Base-by-base conservation (phyloP, 805 yeast species). In the Teunomyces kruisii region DNA sequence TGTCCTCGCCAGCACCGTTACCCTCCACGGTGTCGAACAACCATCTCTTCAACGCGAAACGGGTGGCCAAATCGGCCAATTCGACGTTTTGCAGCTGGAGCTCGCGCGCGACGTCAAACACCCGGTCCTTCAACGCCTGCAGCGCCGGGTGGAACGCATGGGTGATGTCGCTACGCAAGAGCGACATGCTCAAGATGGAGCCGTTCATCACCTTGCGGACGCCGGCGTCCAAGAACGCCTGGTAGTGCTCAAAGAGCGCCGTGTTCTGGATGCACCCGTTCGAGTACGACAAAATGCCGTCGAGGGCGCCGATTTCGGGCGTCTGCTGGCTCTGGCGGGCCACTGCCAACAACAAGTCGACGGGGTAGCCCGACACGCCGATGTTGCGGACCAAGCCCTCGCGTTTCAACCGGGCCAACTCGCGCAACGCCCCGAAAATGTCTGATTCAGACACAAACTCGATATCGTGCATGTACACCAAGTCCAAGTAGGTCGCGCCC, bases 341-440 rank as follows among this genome's bases (percentile, higher is more conserved):
- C 12, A 87, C 70, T 22, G 75, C 52, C 47, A 77, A 76, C 39
- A 91, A 66, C 48, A 79, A 83, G 14, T 80, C 81, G 17, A 92
- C 83, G 0, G 97, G 97, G 57, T 88, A 90, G 0, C 97, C 97
- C 12, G 94, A 83, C 30, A 89, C 66, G 8, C 98, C 97, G 49
- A 91, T 75, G 52, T 82, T 72, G 30, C 62, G 70, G 39, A 88
- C 75, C 2, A 76, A 31, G 0, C 96, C 96, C 51, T 80, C 81
- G 5, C 72, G 53, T 58, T 88, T 86, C 53, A 91, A 65, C 39
- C 61, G 63, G 53, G 69, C 76, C 52, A 89, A 69, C 52, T 81
- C 83, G 22, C 61, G 66, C 42, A 92, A 67, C 0, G 96, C 97
- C 19, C 62, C 84, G 12, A 79, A 55, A 4, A 83, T 78, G 16